Conservation (phyloP, 257 asterid genomes). For the Petrea volubilis region DNA sequence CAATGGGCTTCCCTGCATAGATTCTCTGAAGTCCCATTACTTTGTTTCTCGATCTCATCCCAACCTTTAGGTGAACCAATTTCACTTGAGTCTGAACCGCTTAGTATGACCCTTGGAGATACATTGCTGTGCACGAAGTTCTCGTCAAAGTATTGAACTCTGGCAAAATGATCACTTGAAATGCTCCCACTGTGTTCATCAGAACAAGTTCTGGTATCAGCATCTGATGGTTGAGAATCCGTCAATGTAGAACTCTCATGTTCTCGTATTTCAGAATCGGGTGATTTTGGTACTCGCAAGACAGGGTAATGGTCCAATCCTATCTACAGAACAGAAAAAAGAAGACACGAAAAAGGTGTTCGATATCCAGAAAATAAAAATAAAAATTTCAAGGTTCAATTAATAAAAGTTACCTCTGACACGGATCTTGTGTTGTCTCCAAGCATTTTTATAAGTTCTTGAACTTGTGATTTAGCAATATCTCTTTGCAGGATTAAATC, state of each 20-base stretch:
- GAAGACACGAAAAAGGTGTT: background rate
- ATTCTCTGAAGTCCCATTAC: conserved; percentile 52
- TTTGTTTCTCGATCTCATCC: conserved; percentile 61
- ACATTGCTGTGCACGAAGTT: conserved; percentile 39
- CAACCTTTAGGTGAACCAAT: conserved; percentile 56
- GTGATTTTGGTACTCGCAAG: conserved; percentile 62
- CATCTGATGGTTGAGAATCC: too few species aligned
- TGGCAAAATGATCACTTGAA: conserved; percentile 52
- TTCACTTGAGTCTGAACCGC: conserved; percentile 51
- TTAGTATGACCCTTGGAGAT: conserved; percentile 37
- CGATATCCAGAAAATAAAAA: background rate
- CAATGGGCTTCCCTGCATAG: conserved; percentile 66
- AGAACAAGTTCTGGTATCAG: conserved; percentile 41
- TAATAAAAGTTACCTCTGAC: conserved; percentile 41
- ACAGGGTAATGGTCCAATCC: conserved; percentile 70
- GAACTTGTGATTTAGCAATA: conserved; percentile 60
- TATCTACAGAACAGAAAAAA: conserved; percentile 39
- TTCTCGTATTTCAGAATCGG: conserved; percentile 37
- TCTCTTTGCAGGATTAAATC: conserved; percentile 80
- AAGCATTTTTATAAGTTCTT: conserved; percentile 51
- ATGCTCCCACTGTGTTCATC: conserved; percentile 60
- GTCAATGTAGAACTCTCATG: conserved; percentile 34
- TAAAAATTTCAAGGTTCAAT: background rate
- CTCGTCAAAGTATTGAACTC: conserved; percentile 47
- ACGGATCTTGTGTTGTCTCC: conserved; percentile 55